phyloP scores from a whole-genome alignment of 306 rosid genomes.

The Trichosanthes cucumerina region DNA sequence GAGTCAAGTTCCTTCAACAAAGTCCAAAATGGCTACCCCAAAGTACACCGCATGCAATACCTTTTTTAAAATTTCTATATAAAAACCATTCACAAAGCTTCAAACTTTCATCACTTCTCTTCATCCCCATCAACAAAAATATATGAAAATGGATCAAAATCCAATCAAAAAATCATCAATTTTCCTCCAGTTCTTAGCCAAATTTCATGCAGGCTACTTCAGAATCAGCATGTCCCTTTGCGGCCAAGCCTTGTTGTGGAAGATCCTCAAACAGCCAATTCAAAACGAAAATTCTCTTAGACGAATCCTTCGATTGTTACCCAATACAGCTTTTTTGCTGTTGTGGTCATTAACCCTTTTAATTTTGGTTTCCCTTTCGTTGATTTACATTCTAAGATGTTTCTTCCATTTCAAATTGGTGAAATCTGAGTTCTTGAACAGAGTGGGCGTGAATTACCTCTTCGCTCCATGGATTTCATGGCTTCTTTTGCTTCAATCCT shows the following conservation, averaged over 20 bases:
- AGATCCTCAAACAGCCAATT: slow-evolving; percentile 19
- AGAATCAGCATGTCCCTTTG: slow-evolving; percentile 27
- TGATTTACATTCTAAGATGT: slow-evolving; percentile 17
- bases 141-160: background rate
- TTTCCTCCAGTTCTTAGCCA: slow-evolving; percentile 14
- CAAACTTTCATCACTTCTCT: background rate
- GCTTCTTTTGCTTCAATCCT: slow-evolving; percentile 27
- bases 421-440: slow-evolving; percentile 19
- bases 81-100: background rate
- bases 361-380: slow-evolving; percentile 9
- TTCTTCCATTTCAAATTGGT: slow-evolving; percentile 16
- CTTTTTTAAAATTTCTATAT: background rate
- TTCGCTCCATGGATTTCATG: slow-evolving; percentile 28
- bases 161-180: background rate
- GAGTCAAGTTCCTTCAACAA: slow-evolving; percentile 9
- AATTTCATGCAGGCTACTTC: slow-evolving; percentile 25
- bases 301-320: slow-evolving; percentile 5
- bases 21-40: slow-evolving; percentile 18
- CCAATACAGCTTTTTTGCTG: slow-evolving; percentile 16
- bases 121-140: background rate
- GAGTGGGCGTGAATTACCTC: slow-evolving; percentile 24
- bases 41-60: background rate
- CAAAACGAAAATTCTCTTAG: slow-evolving; percentile 15
- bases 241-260: slow-evolving; percentile 26
- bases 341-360: slow-evolving; percentile 20